Base-by-base conservation (phyloP, 2,329 filamentous ascomycete genomes). In the Alternaria metachromatica region DNA sequence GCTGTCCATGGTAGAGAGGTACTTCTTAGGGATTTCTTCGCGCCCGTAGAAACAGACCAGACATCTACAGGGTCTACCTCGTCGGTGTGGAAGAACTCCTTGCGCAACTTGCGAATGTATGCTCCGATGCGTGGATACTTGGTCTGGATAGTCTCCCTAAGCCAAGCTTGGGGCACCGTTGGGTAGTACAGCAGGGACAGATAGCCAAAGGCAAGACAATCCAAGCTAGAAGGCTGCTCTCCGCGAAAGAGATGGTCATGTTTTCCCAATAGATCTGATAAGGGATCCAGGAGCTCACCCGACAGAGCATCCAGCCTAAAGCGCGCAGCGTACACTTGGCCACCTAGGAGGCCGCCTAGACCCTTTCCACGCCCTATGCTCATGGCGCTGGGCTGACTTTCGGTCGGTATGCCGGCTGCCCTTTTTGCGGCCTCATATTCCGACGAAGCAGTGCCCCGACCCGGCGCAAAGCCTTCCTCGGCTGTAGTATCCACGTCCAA, bases 121-220 rank as follows among this genome's bases (percentile, higher is more conserved):
- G 62, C 69, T 6, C 69, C 71, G 33, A 85, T 72, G 43, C 71
- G 74, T 18, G 77, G 76, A 64, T 81, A 83, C 61, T 87, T 86
- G 21, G 77, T 79, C 58, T 81, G 77, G 73, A 92, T 83, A 1
- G 85, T 84, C 55, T 88, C 85, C 62, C 83, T 82, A 6, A 92
- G 80, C 89, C 89, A 92, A 18, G 86, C 78, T 58, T 89, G 86
- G 15, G 89, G 87, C 21, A 92, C 76, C 9, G 86, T 80, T 1
- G 89, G 86, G 23, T 86, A 84, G 2, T 91, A 83, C 83, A 96
- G 91, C 54, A 97, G 81, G 2, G 88, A 86, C 37, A 98, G 82
- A 77, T 96, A 97, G 11, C 90, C 96, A 72, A 93, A 88, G 0
- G 89, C 90, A 50, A 97, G 79, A 76, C 92, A 97, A 79, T 97